These are phyloP conservation scores for Phialophora chinensis DNA, from an alignment of 2,329 filamentous ascomycete genomes.

Conservation along the genomic window DNA sequence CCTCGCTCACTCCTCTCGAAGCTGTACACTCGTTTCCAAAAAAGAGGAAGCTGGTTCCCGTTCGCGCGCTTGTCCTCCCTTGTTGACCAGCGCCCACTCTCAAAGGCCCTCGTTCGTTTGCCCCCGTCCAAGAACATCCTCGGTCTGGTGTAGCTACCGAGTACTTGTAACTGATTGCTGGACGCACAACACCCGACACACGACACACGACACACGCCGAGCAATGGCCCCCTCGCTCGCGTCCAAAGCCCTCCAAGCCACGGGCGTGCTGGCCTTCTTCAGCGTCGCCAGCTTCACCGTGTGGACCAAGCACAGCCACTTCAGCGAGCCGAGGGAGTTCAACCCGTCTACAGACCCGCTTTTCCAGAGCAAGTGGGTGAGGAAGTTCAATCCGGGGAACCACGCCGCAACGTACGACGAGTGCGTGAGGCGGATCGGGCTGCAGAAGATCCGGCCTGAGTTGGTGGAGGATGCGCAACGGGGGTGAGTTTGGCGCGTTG, in stretches of 20 bases:
- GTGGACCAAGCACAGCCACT: constrained; percentile 58
- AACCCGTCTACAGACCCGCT: constrained; percentile 65
- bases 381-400: constrained; percentile 64
- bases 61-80: too few relatives aligned
- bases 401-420: constrained; percentile 71
- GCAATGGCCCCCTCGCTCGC: constrained; percentile 18
- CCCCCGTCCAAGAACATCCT: too few relatives aligned
- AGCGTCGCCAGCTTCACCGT: constrained; percentile 60
- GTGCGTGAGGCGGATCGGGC: constrained; percentile 66
- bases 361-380: constrained; percentile 63
- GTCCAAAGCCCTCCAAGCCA: constrained; percentile 47
- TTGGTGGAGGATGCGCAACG: constrained; percentile 60
- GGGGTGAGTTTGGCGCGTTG: constrained; percentile 44
- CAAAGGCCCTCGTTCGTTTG: too few relatives aligned
- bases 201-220: too few relatives aligned
- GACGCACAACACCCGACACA: too few relatives aligned
- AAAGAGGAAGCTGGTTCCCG: too few relatives aligned
- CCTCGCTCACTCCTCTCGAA: background rate
- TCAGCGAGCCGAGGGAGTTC: constrained; percentile 61
- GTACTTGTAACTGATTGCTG: too few relatives aligned
- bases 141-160: too few relatives aligned
- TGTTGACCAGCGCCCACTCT: too few relatives aligned
- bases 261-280: constrained; percentile 56
- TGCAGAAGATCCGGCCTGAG: constrained; percentile 69
- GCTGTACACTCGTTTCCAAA: too few relatives aligned